Percentiles rank a stretch among this genome's conserved stretches.
Evolutionary conservation across 2,329 filamentous ascomycete species (phyloP).

Genomic region (Epichloe festucae): DNA sequence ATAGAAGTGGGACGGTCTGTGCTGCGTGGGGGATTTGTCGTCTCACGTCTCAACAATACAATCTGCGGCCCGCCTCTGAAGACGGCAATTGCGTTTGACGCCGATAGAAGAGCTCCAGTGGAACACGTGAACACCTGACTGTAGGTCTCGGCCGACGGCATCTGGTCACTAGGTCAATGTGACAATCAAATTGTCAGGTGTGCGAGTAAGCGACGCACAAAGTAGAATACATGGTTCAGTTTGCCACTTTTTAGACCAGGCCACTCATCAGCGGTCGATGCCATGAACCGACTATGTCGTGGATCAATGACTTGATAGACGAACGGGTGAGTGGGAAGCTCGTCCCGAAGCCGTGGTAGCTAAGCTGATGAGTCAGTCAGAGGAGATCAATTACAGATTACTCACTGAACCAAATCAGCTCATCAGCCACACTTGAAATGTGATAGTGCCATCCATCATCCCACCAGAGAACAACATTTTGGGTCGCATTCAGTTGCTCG

Average conservation of each 20-base stretch:
- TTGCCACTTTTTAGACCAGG: not conserved
- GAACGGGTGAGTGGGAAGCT: not conserved
- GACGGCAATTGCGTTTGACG: not conserved
- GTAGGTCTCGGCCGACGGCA: constrained; percentile 10
- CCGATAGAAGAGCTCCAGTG: too few relatives aligned
- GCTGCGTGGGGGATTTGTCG: not conserved
- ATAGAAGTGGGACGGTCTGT: not conserved
- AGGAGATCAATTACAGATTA: not conserved
- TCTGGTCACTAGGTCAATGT: constrained; percentile 1
- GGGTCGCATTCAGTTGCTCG: not conserved
- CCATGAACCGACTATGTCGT: not conserved
- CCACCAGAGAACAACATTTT: not conserved
- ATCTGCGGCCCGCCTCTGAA: not conserved
- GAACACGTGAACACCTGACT: not conserved
- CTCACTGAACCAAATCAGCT: not conserved
- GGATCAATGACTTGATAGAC: not conserved
- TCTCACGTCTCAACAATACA: not conserved
- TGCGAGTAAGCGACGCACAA: not conserved
- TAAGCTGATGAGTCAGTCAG: too few relatives aligned
- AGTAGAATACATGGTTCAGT: not conserved
- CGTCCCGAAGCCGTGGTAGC: not conserved
- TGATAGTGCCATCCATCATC: not conserved
- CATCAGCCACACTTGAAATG: not conserved
- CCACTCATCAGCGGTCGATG: not conserved
- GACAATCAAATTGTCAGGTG: not conserved